A percentile compares a stretch with the other conserved stretches of the same genome.
Evolutionary conservation across 805 yeast species (phyloP).

Genomic region (Debaryomyces hansenii): DNA sequence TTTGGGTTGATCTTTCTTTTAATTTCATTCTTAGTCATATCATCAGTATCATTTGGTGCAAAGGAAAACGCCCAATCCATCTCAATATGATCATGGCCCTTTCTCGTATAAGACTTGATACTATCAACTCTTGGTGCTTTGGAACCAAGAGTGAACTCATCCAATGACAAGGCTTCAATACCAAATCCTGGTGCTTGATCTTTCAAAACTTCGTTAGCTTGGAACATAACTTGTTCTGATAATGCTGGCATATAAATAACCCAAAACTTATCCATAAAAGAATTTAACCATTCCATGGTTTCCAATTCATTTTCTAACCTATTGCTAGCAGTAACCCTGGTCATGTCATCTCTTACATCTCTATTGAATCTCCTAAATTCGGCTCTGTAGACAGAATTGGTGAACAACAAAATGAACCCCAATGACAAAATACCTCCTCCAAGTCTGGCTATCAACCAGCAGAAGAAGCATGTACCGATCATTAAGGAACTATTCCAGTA

Average conservation of each 20-base stretch:
- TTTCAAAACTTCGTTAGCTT: conserved; percentile 65
- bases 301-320: conserved; percentile 63
- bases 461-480: conserved; percentile 68
- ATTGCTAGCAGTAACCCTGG: conserved; percentile 62
- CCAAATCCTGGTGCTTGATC: conserved; percentile 83
- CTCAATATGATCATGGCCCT: conserved; percentile 66
- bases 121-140: conserved; percentile 76
- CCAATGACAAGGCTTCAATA: conserved; percentile 69
- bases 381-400: conserved; percentile 66
- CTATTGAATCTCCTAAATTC: conserved; percentile 77
- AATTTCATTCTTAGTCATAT: conserved; percentile 77
- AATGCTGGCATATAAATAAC: conserved; percentile 85
- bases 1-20: conserved; percentile 73
- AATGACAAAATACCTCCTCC: conserved; percentile 68
- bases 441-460: conserved; percentile 64
- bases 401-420: conserved; percentile 55
- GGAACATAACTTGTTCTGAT: conserved; percentile 69
- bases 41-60: conserved; percentile 79
- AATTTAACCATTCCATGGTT: conserved; percentile 80
- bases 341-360: conserved; percentile 74
- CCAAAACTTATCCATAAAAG: conserved; percentile 80
- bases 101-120: conserved; percentile 70
- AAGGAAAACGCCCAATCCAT: conserved; percentile 85
- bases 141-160: conserved; percentile 77
- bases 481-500: conserved; percentile 66